Conservation (phyloP, 495 filamentous ascomycete genomes). For the Penicillium psychrofluorescens region DNA sequence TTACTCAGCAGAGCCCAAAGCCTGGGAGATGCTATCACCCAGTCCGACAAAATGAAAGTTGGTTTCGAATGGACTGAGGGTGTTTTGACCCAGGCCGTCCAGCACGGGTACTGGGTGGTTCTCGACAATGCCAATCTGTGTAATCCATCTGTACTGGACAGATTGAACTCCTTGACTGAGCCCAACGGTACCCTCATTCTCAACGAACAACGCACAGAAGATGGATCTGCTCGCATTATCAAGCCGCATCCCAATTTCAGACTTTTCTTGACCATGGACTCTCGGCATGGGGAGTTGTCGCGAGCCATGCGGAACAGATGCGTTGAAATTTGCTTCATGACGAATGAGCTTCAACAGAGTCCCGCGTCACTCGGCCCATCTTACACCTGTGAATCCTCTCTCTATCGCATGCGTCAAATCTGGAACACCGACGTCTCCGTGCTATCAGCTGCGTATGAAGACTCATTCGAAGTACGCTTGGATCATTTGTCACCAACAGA, state of each 20-base stretch:
- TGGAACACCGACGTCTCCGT: conserved; percentile 24
- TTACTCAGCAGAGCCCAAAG: conserved; percentile 27
- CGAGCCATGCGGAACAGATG: conserved; percentile 95
- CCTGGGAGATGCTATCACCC: conserved; percentile 35
- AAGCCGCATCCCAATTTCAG: conserved; percentile 81
- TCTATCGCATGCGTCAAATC: conserved; percentile 44
- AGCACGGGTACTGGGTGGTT: conserved; percentile 84
- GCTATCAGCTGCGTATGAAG: conserved; percentile 9
- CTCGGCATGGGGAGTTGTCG: conserved; percentile 87
- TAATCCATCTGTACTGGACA: conserved; percentile 86
- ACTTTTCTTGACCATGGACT: conserved; percentile 91
- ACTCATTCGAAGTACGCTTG: conserved; percentile 32
- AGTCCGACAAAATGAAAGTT: conserved; percentile 52
- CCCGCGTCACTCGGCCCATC: conserved; percentile 18
- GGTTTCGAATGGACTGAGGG: conserved; percentile 97
- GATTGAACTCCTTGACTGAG: conserved; percentile 91
- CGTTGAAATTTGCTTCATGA: conserved; percentile 73
- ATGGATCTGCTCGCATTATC: conserved; percentile 75
- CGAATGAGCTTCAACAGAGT: conserved; percentile 18
- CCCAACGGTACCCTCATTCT: conserved; percentile 80
- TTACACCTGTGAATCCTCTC: conserved; percentile 40
- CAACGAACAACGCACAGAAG: conserved; percentile 78
- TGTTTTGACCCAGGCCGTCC: conserved; percentile 76
- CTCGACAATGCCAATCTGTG: conserved; percentile 97
- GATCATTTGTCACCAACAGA: conserved; percentile 53